These are phyloP conservation scores for Daedaleopsis sinensis DNA, from an alignment of 768 basidiomycete species.

Conservation along the genomic window DNA sequence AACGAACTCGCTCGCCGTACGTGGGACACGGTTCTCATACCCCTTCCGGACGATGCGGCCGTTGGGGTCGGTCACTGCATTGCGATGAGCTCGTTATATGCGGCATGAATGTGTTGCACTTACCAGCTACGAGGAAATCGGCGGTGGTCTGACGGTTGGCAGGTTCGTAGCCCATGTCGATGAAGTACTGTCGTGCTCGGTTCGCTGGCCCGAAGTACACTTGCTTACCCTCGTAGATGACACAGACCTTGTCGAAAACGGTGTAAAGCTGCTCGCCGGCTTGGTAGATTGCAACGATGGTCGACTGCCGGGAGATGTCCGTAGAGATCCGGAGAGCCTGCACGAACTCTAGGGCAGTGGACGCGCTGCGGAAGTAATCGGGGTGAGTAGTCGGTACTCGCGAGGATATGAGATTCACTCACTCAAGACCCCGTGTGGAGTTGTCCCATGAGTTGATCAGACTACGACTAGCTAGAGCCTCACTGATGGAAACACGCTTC, in stretches of 20 bases:
- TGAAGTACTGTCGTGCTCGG: constrained; percentile 71
- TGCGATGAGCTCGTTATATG: neutral
- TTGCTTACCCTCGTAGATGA: constrained; percentile 74
- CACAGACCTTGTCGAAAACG: constrained; percentile 80
- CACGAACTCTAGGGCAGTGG: constrained; percentile 62
- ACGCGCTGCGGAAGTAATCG: constrained; percentile 34
- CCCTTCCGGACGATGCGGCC: constrained; percentile 54
- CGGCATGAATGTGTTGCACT: constrained; percentile 1
- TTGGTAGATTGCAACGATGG: constrained; percentile 85
- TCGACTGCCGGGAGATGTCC: constrained; percentile 48
- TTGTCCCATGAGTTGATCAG: constrained; percentile 79
- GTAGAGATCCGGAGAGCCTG: constrained; percentile 60
- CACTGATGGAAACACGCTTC: constrained; percentile 83
- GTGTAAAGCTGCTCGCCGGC: constrained; percentile 70
- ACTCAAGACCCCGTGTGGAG: constrained; percentile 52
- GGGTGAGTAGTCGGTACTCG: neutral
- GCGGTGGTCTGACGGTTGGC: constrained; percentile 60
- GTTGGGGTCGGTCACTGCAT: constrained; percentile 58
- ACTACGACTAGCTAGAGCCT: constrained; percentile 64
- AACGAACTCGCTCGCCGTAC: constrained; percentile 60
- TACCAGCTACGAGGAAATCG: constrained; percentile 56
- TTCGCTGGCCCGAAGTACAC: constrained; percentile 74
- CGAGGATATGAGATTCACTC: neutral
- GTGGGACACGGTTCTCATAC: constrained; percentile 45
- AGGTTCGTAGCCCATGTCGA: constrained; percentile 63